phyloP scores from a whole-genome alignment of 2,329 filamentous ascomycete species.

The Epicoccum nigrum region DNA sequence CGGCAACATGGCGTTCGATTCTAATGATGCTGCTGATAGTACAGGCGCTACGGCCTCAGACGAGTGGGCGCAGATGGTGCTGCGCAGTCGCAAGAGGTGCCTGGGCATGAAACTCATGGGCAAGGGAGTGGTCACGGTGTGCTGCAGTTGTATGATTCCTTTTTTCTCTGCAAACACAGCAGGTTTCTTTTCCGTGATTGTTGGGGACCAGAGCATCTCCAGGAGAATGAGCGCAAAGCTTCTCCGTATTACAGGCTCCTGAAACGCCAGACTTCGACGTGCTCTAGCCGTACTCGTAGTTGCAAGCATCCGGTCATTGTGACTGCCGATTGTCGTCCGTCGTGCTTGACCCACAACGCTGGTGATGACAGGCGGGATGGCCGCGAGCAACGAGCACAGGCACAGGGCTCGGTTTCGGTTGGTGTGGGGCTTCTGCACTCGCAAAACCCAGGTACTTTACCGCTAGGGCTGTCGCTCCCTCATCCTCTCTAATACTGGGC shows the following conservation, averaged over 20 bases:
- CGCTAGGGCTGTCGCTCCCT: constrained; percentile 10
- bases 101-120: too few relatives aligned
- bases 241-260: not conserved
- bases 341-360: constrained; percentile 6
- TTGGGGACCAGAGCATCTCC: not conserved
- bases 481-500: constrained; percentile 18
- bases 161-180: not conserved
- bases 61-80: not conserved
- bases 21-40: not conserved
- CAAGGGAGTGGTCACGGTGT: not conserved
- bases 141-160: not conserved
- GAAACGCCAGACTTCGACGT: not conserved
- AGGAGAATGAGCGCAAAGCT: not conserved
- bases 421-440: too few relatives aligned
- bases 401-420: too few relatives aligned
- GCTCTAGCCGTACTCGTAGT: constrained; percentile 3
- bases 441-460: constrained; percentile 7
- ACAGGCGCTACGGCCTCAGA: not conserved
- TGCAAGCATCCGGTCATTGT: not conserved
- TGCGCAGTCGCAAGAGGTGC: not conserved
- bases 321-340: not conserved
- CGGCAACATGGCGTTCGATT: not conserved
- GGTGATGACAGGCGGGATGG: constrained; percentile 11
- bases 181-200: not conserved
- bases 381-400: not conserved